Percentiles rank a stretch among this genome's conserved stretches.
Evolutionary conservation across 1,284 basidiomycete species (phyloP).

Genomic region (Anthracocystis setariae): DNA sequence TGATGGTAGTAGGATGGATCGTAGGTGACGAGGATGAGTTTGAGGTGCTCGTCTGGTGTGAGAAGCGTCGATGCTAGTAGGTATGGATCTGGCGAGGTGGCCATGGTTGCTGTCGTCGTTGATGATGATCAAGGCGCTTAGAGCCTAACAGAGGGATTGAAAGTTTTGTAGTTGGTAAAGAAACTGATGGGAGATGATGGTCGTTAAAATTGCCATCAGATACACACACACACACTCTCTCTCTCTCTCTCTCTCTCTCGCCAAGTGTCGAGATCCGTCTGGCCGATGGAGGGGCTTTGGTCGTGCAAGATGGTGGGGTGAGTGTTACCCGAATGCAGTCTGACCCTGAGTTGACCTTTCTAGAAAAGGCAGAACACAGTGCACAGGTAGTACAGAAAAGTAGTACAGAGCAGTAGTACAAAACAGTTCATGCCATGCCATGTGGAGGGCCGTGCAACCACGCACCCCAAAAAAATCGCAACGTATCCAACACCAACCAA

Average conservation of each 20-base stretch:
- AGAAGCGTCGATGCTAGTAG: constrained; percentile 45
- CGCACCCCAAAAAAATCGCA: neutral
- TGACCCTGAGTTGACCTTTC: neutral
- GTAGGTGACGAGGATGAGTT: constrained; percentile 43
- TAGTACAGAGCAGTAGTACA: neutral
- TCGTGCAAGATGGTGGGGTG: neutral
- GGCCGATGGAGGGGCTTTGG: neutral
- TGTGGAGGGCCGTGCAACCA: constrained; percentile 21
- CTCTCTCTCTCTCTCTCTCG: too few relatives aligned
- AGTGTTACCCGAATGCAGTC: neutral
- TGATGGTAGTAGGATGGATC: constrained; percentile 5
- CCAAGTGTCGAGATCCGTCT: too few relatives aligned
- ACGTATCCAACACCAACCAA: too few relatives aligned
- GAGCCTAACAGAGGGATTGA: neutral
- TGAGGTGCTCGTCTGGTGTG: constrained; percentile 43
- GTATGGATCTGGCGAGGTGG: constrained; percentile 35
- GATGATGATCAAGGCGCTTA: neutral
- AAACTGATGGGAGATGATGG: too few relatives aligned
- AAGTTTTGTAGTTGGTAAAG: too few relatives aligned
- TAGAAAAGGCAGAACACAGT: too few relatives aligned
- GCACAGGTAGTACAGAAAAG: neutral
- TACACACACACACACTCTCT: too few relatives aligned
- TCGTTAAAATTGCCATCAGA: too few relatives aligned
- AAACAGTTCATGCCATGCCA: neutral
- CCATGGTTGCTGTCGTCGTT: constrained; percentile 20